A percentile compares a stretch with the other conserved stretches of the same genome.
Evolutionary conservation across 208 protist species (phyloP).

Genomic region (Trichomonas tenax): DNA sequence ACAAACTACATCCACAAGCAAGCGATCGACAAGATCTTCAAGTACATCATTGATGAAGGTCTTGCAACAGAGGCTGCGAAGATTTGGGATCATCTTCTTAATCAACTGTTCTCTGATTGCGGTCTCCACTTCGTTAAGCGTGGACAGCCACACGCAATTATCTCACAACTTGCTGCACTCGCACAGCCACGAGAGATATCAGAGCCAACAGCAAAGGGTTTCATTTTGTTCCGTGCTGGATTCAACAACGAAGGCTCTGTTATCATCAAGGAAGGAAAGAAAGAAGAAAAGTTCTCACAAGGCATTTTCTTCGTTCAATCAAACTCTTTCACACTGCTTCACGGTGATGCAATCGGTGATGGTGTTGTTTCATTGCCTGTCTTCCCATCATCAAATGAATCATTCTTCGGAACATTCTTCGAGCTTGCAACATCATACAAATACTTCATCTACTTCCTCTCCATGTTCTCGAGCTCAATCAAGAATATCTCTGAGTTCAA

Average conservation of each 20-base stretch:
- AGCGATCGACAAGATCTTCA: neutral
- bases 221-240: neutral
- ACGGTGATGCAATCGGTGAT: neutral
- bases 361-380: neutral
- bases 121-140: neutral
- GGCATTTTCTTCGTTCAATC: neutral
- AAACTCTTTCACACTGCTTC: neutral
- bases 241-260: neutral
- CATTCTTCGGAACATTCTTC: slow-evolving; percentile 9
- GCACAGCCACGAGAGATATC: neutral
- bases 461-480: neutral
- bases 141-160: neutral
- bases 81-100: neutral
- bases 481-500: neutral
- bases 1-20: neutral
- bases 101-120: neutral
- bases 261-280: neutral
- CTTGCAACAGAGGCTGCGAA: neutral
- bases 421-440: neutral
- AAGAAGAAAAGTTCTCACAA: neutral
- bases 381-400: neutral
- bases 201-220: neutral
- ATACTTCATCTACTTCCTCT: neutral
- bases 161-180: neutral
- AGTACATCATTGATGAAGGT: neutral